phyloP scores from a whole-genome alignment of 208 protist genomes.

The Acanthamoeba triangularis region DNA sequence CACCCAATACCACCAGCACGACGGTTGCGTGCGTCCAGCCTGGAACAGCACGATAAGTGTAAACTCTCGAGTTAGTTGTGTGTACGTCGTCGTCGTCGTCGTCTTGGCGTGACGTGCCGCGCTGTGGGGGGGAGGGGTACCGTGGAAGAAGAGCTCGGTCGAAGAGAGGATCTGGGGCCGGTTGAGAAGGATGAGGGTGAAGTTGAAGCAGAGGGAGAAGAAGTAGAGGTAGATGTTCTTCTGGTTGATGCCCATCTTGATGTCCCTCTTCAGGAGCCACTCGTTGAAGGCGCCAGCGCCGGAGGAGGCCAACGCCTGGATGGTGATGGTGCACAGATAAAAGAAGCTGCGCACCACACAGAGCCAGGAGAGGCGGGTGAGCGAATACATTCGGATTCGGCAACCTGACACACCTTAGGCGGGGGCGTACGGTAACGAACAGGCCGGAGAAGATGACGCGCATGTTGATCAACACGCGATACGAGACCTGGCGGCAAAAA shows the following conservation, averaged over 20 bases:
- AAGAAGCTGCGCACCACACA: neutral
- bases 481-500: neutral
- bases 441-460: conserved; percentile 49
- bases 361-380: neutral
- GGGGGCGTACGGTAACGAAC: neutral
- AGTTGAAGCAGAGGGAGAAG: conserved; percentile 59
- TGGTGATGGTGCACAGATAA: conserved; percentile 57
- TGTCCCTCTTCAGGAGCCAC: conserved; percentile 62
- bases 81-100: neutral
- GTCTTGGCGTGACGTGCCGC: neutral
- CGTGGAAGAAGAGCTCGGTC: conserved; percentile 9
- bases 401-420: neutral
- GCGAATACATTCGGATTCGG: neutral
- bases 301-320: conserved; percentile 24
- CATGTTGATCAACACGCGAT: conserved; percentile 60
- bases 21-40: neutral
- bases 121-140: neutral
- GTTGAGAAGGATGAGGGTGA: conserved; percentile 21
- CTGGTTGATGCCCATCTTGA: conserved; percentile 64
- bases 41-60: neutral
- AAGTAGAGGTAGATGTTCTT: conserved; percentile 71
- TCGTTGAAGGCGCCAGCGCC: conserved; percentile 58
- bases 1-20: conserved; percentile 28
- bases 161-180: neutral
- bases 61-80: too few species aligned